A percentile compares a stretch with the other conserved stretches of the same genome.
Conservation (phyloP, 805 yeast genomes). For the Wickerhamomyces chambardii region DNA sequence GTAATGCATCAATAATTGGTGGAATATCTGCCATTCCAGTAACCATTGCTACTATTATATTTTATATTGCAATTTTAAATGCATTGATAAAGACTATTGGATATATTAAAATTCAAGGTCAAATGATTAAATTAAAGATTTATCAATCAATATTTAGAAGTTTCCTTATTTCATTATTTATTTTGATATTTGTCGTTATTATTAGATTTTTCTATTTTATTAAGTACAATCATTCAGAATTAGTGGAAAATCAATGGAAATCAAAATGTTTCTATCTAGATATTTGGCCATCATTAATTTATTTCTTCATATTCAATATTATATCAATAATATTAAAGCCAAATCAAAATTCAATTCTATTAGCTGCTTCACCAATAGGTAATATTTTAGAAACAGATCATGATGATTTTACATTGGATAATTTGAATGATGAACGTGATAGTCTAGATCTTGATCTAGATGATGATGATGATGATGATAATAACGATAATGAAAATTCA, state of each 20-base stretch:
- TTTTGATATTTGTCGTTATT: conserved; percentile 57
- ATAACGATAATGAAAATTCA: too few relatives aligned
- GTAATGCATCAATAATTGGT: conserved; percentile 37
- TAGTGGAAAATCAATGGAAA: conserved; percentile 80
- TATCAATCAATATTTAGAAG: conserved; percentile 66
- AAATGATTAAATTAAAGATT: conserved; percentile 76
- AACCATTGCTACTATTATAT: conserved; percentile 51
- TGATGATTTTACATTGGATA: conserved; percentile 49
- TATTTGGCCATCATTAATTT: conserved; percentile 86
- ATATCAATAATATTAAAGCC: conserved; percentile 91
- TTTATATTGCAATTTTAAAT: conserved; percentile 63
- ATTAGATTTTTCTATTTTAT: conserved; percentile 51
- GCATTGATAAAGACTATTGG: conserved; percentile 64
- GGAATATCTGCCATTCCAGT: conserved; percentile 40
- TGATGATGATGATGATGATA: conserved; percentile 41
- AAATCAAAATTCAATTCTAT: conserved; percentile 79
- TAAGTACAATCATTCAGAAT: conserved; percentile 58
- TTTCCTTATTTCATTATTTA: conserved; percentile 55
- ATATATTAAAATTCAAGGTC: conserved; percentile 70
- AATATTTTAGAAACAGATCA: conserved; percentile 62
- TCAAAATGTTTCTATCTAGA: conserved; percentile 74
- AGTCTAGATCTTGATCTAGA: conserved; percentile 53
- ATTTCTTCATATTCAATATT: conserved; percentile 68
- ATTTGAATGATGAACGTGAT: too few relatives aligned
- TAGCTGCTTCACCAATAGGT: conserved; percentile 86